Conservation (phyloP, 73 alveolate species). For the Breviolum minutum region DNA sequence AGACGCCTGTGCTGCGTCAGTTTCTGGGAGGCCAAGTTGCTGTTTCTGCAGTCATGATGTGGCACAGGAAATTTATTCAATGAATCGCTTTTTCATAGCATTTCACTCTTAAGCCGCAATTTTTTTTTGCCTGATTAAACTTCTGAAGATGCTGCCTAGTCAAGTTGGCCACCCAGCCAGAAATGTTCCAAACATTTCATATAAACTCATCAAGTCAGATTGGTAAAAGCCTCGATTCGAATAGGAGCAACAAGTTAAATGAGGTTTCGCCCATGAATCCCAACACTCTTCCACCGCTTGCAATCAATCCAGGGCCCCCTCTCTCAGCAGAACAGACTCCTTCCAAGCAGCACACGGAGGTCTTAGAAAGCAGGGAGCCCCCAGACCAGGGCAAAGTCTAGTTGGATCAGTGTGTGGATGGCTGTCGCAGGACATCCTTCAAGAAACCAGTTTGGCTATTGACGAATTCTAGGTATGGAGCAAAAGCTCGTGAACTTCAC, state of each 20-base stretch:
- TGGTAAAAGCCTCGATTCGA: too few relatives aligned
- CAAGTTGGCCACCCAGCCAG: too few relatives aligned
- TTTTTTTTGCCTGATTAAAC: too few relatives aligned
- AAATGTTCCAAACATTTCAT: too few relatives aligned
- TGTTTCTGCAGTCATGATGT: too few relatives aligned
- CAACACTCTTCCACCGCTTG: background rate
- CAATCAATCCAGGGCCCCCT: conserved; percentile 11
- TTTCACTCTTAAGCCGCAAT: too few relatives aligned
- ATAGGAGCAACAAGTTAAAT: too few relatives aligned
- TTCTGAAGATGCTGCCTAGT: too few relatives aligned
- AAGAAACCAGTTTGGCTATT: background rate
- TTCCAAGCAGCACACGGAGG: conserved; percentile 73
- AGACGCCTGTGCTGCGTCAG: conserved; percentile 88
- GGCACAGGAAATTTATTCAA: too few relatives aligned
- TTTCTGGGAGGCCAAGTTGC: conserved; percentile 56
- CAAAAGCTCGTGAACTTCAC: conserved; percentile 71
- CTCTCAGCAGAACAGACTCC: conserved; percentile 69
- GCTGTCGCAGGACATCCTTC: background rate
- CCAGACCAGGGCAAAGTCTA: background rate
- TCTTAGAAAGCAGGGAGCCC: conserved; percentile 36
- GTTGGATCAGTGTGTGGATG: background rate
- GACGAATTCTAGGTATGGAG: conserved; percentile 30
- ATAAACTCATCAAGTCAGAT: too few relatives aligned
- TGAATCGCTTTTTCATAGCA: too few relatives aligned
- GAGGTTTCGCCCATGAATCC: too few relatives aligned